Evolutionary conservation across 108 stramenopile species (phyloP).

Genomic region (Conticribra guillardii): DNA sequence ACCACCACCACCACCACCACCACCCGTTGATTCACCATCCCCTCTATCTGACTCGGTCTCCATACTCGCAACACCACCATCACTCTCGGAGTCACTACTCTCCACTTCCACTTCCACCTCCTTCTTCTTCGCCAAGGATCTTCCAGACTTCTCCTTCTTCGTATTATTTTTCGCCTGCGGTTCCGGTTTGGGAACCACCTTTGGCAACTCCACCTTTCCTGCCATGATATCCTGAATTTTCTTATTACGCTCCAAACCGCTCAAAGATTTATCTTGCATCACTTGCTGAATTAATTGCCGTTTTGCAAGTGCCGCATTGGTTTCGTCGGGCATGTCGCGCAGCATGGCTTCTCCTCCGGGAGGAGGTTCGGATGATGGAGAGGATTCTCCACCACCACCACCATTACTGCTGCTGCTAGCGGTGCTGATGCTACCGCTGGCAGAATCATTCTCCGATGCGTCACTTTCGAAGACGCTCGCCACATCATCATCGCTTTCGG

Average conservation of each 20-base stretch:
- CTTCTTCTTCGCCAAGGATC: too few species aligned
- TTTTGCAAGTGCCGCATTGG: not conserved
- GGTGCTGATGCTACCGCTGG: too few species aligned
- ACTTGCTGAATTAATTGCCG: not conserved
- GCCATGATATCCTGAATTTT: conserved; percentile 14
- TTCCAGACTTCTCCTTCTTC: too few species aligned
- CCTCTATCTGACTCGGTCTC: too few species aligned
- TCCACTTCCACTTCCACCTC: not conserved
- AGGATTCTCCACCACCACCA: not conserved
- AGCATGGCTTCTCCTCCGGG: conserved; percentile 5
- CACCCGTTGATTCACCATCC: too few species aligned
- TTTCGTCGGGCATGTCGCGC: conserved; percentile 7
- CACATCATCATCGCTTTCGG: not conserved
- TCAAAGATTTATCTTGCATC: conserved; percentile 3
- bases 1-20: conserved; percentile 9
- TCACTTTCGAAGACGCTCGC: not conserved
- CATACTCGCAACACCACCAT: not conserved
- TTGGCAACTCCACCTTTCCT: conserved; percentile 6
- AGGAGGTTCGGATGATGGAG: not conserved
- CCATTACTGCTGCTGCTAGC: too few species aligned
- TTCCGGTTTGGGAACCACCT: too few species aligned
- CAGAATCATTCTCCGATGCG: too few species aligned
- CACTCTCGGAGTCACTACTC: not conserved
- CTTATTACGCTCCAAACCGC: not conserved
- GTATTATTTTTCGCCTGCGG: too few species aligned